A percentile compares a stretch with the other conserved stretches of the same genome.
Conservation (phyloP, 768 basidiomycete genomes). For the Phallus indusiatus region DNA sequence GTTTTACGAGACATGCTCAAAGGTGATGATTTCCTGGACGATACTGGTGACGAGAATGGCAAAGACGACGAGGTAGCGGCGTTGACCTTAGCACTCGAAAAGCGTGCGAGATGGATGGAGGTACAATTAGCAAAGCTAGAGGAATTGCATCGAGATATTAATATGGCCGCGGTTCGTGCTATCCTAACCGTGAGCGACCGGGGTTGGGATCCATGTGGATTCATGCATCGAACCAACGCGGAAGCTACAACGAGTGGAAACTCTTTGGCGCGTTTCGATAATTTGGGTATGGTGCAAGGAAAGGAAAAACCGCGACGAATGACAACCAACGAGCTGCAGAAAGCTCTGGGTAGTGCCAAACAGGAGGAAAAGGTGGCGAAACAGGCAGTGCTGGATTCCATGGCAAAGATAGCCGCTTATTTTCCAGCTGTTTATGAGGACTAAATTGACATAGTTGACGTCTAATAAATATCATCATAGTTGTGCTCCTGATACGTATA, state of each 20-base stretch:
- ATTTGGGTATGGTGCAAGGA: slow-evolving; percentile 43
- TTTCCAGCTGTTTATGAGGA: slow-evolving; percentile 25
- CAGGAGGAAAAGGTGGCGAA: slow-evolving; percentile 65
- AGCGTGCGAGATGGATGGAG: slow-evolving; percentile 91
- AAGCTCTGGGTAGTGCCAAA: slow-evolving; percentile 59
- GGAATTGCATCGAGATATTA: slow-evolving; percentile 84
- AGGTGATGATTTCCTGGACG: slow-evolving; percentile 79
- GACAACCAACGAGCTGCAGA: slow-evolving; percentile 65
- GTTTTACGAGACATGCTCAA: slow-evolving; percentile 83
- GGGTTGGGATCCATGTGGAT: slow-evolving; percentile 67
- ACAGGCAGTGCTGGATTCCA: slow-evolving; percentile 62
- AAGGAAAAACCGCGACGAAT: slow-evolving; percentile 39
- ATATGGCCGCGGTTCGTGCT: slow-evolving; percentile 76
- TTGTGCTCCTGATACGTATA: too few relatives aligned
- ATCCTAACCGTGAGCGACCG: slow-evolving; percentile 77
- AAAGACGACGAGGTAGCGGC: slow-evolving; percentile 82
- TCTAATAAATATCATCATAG: too few relatives aligned
- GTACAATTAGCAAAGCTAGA: slow-evolving; percentile 83
- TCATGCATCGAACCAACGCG: slow-evolving; percentile 44
- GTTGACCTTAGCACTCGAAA: slow-evolving; percentile 72
- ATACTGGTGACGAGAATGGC: slow-evolving; percentile 53
- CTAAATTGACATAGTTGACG: not conserved
- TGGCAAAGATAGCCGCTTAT: slow-evolving; percentile 55
- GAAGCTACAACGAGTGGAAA: slow-evolving; percentile 34
- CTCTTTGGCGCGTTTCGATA: slow-evolving; percentile 59